phyloP scores from a whole-genome alignment of 306 rosid species.

The Casuarina cunninghamiana region DNA sequence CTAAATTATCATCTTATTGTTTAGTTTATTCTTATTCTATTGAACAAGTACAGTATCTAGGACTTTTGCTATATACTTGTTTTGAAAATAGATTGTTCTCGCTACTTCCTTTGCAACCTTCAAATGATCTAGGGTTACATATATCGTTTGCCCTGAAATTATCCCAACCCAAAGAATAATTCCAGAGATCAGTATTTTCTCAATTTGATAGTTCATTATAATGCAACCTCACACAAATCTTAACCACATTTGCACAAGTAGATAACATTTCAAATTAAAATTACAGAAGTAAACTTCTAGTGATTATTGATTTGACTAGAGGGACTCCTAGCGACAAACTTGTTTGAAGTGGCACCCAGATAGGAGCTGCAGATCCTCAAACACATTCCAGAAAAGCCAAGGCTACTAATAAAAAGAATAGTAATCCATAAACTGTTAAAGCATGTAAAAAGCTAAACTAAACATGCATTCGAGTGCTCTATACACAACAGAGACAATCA shows the following conservation, averaged over 20 bases:
- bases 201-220: not conserved
- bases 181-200: not conserved
- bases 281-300: not conserved
- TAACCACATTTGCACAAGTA: not conserved
- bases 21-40: not conserved
- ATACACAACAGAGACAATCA: constrained; percentile 13
- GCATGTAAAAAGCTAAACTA: constrained; percentile 18
- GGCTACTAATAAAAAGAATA: too few relatives aligned
- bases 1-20: not conserved
- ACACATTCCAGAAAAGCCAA: too few relatives aligned
- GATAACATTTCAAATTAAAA: not conserved
- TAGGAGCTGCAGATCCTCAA: too few relatives aligned
- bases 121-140: not conserved
- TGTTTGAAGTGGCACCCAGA: too few relatives aligned
- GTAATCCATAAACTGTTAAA: not conserved
- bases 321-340: too few relatives aligned
- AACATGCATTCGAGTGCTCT: constrained; percentile 4
- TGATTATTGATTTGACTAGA: too few relatives aligned
- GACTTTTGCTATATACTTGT: not conserved
- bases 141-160: not conserved
- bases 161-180: not conserved
- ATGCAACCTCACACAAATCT: not conserved
- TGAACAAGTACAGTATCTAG: not conserved
- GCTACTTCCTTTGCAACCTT: not conserved
- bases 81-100: not conserved